A percentile compares a stretch with the other conserved stretches of the same genome.
Evolutionary conservation across 306 rosid species (phyloP).

Genomic region (Citrullus amarus): DNA sequence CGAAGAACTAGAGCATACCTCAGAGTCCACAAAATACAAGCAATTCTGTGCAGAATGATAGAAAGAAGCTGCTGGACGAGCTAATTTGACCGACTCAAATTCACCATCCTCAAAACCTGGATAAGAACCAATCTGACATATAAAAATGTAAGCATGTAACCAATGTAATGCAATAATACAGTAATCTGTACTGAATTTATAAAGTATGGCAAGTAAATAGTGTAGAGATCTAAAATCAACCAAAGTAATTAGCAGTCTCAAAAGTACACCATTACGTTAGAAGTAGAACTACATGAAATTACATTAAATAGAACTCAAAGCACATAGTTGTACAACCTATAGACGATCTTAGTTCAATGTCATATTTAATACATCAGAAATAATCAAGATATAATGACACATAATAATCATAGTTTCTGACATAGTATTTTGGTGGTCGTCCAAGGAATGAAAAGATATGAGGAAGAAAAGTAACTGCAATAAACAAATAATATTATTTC

Average conservation of each 20-base stretch:
- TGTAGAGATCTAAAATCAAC: neutral
- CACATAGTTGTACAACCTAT: neutral
- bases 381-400: neutral
- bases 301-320: neutral
- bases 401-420: neutral
- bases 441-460: neutral
- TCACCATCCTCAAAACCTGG: conserved; percentile 96
- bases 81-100: conserved; percentile 69
- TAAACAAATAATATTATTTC: neutral
- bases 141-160: conserved; percentile 11
- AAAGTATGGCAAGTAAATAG: neutral
- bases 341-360: neutral
- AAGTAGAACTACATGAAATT: neutral
- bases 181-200: neutral
- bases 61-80: conserved; percentile 76
- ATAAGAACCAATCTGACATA: conserved; percentile 67
- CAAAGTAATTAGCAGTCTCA: neutral
- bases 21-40: conserved; percentile 85
- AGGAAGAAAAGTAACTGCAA: neutral
- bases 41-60: conserved; percentile 55
- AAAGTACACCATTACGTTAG: neutral
- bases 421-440: neutral
- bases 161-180: neutral
- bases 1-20: conserved; percentile 37
- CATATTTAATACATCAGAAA: neutral